Evolutionary conservation across 768 basidiomycete genomes (phyloP).

Genomic region (Serpula lacrymans): DNA sequence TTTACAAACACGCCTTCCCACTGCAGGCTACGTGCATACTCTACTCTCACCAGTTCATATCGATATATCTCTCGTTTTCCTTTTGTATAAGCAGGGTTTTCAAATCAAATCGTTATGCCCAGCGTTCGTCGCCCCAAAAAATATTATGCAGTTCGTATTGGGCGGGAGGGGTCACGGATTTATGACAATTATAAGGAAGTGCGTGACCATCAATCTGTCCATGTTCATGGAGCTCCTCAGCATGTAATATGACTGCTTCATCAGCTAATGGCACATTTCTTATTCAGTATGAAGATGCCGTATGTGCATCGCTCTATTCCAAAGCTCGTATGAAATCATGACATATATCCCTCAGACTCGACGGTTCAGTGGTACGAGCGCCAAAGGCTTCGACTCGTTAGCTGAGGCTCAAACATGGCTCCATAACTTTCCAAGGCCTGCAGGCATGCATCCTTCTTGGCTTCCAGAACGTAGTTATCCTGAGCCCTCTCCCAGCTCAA

Average conservation of each 20-base stretch:
- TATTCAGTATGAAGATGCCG: conserved; percentile 15
- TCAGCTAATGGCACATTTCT: not conserved
- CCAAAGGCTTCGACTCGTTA: conserved; percentile 28
- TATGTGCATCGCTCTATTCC: too few species aligned
- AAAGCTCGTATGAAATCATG: too few species aligned
- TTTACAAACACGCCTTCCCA: too few species aligned
- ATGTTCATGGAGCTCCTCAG: not conserved
- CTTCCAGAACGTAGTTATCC: conserved; percentile 1
- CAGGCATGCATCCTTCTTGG: too few species aligned
- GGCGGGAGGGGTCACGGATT: conserved; percentile 28
- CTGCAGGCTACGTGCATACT: too few species aligned
- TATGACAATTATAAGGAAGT: conserved; percentile 28
- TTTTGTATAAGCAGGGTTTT: too few species aligned
- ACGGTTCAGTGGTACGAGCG: conserved; percentile 29
- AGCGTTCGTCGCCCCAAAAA: conserved; percentile 15
- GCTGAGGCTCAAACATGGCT: conserved; percentile 25
- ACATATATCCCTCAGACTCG: conserved; percentile 13
- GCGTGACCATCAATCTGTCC: conserved; percentile 7
- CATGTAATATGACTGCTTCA: not conserved
- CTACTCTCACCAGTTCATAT: too few species aligned
- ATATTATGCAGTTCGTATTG: conserved; percentile 34
- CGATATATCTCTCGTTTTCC: too few species aligned
- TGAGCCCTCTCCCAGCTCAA: not conserved
- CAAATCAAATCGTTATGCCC: too few species aligned
- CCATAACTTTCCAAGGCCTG: too few species aligned